Base-by-base conservation (phyloP, 768 basidiomycete species). In the Exidia glandulosa region DNA sequence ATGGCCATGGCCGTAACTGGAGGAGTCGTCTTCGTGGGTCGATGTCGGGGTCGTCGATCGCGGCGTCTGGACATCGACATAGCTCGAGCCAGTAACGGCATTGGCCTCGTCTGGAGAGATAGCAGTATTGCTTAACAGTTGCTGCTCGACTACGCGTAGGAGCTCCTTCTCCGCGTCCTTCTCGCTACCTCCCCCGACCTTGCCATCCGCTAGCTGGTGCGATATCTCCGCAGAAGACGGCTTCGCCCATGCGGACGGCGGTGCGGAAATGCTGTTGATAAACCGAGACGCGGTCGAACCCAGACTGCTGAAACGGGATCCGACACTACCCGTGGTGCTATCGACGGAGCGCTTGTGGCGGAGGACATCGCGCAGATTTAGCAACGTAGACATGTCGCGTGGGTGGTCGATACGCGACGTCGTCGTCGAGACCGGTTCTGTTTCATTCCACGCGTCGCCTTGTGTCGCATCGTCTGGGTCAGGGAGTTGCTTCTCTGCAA, bases 351-450 rank as follows among this genome's bases (percentile, higher is more conserved):
- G 69, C 63, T 80, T 81, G 59, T 82, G 79, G 13, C 84, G 76
- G 4, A 88, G 70, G 9, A 86, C 85, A 32, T 85, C 84, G 1
- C 83, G 74, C 13, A 89, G 72, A 0, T 81, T 79, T 5, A 86
- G 70, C 1, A 87, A 65, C 1, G 80, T 78, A 1, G 83, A 75
- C 0, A 78, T 75, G 62, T 88, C 87, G 19, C 80, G 77, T 0
- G 83, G 79, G 63, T 85, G 79, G 60, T 85, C 83, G 30, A 54
- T 27, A 31, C 50, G 50, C 4, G 25, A 66, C 83, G 87, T 12
- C 86, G 73, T 54, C 31, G 77, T 78, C 60, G 87, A 80, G 13
- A 81, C 75, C 0, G 76, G 65, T 64, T 88, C 87, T 1, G 80
- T 77, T 62, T 82, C 82, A 60, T 83, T 76, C 83, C 82, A 85